phyloP scores from a whole-genome alignment of 176 grass and related monocot genomes.

The Bonia amplexicaulis region DNA sequence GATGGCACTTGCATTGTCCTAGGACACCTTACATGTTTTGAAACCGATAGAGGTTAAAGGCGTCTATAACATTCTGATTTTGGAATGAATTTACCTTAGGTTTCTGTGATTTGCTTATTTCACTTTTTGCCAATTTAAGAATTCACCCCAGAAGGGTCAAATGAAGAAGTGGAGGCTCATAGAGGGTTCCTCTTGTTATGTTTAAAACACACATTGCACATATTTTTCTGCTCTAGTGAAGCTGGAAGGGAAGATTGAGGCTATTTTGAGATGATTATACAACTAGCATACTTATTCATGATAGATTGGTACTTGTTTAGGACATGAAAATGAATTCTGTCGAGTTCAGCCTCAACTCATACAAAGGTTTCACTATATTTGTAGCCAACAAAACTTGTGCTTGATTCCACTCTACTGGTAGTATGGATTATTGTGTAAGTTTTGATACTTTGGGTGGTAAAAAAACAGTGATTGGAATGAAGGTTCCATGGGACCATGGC shows the following conservation, averaged over 20 bases:
- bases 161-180: neutral
- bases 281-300: neutral
- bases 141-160: neutral
- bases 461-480: neutral
- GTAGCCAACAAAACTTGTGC: neutral
- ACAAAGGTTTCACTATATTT: neutral
- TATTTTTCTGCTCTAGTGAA: neutral
- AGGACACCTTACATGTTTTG: neutral
- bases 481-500: neutral
- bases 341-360: neutral
- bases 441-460: neutral
- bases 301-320: neutral
- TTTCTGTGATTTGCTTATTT: neutral
- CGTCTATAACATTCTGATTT: neutral
- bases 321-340: neutral
- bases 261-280: neutral
- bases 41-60: neutral
- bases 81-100: neutral
- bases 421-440: neutral
- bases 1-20: neutral
- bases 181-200: neutral
- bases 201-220: neutral
- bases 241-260: neutral
- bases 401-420: neutral
- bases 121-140: neutral